These are phyloP conservation scores for Rickenella mellea DNA, from an alignment of 768 basidiomycete genomes.

Conservation along the genomic window DNA sequence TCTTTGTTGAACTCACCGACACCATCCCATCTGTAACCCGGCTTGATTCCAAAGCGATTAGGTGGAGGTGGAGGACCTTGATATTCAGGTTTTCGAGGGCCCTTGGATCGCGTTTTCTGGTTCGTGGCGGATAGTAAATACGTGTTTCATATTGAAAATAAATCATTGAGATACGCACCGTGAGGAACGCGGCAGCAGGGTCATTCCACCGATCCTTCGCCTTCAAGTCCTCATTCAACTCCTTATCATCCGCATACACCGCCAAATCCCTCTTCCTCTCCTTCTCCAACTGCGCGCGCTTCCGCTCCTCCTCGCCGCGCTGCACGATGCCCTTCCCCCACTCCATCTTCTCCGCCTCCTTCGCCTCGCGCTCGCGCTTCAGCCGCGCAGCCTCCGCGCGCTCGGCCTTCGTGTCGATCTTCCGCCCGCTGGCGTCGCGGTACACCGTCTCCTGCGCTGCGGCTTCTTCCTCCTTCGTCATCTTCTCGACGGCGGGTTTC, in stretches of 20 bases:
- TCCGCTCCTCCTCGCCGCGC: slow-evolving; percentile 65
- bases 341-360: slow-evolving; percentile 87
- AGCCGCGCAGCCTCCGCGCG: slow-evolving; percentile 74
- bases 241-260: slow-evolving; percentile 71
- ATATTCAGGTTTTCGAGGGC: slow-evolving; percentile 77
- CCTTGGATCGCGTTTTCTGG: slow-evolving; percentile 69
- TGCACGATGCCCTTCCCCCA: slow-evolving; percentile 98
- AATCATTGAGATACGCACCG: slow-evolving; percentile 38
- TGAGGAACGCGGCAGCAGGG: slow-evolving; percentile 91
- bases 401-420: slow-evolving; percentile 81
- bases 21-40: slow-evolving; percentile 46
- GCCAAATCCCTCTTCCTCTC: slow-evolving; percentile 61
- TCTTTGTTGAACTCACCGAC: slow-evolving; percentile 23
- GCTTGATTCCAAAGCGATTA: slow-evolving; percentile 37
- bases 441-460: slow-evolving; percentile 86
- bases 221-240: slow-evolving; percentile 79
- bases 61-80: slow-evolving; percentile 82
- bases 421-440: slow-evolving; percentile 80
- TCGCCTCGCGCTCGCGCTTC: slow-evolving; percentile 78
- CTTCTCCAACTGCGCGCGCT: slow-evolving; percentile 55
- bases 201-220: slow-evolving; percentile 89
- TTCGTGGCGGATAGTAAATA: not conserved
- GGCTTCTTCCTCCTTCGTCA: slow-evolving; percentile 44
- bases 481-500: slow-evolving; percentile 21
- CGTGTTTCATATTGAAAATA: not conserved